These are phyloP conservation scores for Hypoxylon sp. DNA, from an alignment of 2,329 filamentous ascomycete species.

Conservation along the genomic window DNA sequence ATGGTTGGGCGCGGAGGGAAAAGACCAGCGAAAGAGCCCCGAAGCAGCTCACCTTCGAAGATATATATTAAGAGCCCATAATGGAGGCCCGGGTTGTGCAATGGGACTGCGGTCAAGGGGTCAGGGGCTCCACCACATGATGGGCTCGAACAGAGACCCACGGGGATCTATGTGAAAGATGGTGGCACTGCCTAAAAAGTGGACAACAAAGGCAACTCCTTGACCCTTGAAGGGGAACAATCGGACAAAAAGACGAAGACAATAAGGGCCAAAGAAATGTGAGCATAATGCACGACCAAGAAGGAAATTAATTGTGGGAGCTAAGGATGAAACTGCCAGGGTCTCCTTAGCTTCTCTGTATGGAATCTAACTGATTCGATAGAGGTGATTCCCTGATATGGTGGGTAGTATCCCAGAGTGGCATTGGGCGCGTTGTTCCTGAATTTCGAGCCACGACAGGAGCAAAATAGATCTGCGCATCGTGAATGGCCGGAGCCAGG, in stretches of 20 bases:
- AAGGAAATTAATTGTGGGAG: constrained; percentile 46
- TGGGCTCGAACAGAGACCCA: constrained; percentile 37
- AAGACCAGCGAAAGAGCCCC: constrained; percentile 37
- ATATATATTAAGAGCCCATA: constrained; percentile 51
- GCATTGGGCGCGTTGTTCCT: constrained; percentile 43
- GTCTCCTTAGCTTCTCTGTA: constrained; percentile 8
- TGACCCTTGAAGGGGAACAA: constrained; percentile 37
- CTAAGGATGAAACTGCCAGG: constrained; percentile 45
- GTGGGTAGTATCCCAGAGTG: constrained; percentile 33
- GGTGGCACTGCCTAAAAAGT: constrained; percentile 41
- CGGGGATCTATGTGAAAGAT: constrained; percentile 33
- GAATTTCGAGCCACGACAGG: constrained; percentile 36
- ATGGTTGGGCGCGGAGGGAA: constrained; percentile 45
- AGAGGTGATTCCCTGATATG: constrained; percentile 26
- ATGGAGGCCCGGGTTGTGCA: constrained; percentile 34
- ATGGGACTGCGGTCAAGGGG: constrained; percentile 21
- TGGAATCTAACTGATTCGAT: constrained; percentile 9
- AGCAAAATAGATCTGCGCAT: constrained; percentile 26
- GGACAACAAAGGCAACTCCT: constrained; percentile 32
- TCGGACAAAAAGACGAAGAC: constrained; percentile 39
- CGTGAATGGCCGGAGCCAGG: constrained; percentile 28
- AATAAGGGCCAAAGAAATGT: constrained; percentile 40
- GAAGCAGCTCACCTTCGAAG: constrained; percentile 43
- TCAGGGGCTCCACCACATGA: constrained; percentile 31
- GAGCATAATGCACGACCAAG: constrained; percentile 36